phyloP scores from a whole-genome alignment of 2,329 filamentous ascomycete species.

The Cordyceps farinosa region DNA sequence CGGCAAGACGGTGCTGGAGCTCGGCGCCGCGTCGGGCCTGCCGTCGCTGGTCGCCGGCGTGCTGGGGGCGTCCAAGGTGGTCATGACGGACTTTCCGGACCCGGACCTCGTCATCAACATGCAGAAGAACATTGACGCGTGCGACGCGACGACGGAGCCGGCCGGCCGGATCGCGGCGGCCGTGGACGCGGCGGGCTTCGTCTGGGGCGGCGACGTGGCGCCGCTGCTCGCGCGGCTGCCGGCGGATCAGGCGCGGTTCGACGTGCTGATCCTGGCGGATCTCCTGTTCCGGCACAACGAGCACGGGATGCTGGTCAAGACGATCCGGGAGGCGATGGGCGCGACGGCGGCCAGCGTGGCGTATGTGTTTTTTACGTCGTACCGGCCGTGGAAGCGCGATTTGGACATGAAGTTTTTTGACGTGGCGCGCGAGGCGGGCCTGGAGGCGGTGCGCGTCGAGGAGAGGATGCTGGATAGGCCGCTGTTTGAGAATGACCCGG shows the following conservation, averaged over 20 bases:
- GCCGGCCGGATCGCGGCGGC: conserved; percentile 29
- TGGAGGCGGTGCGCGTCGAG: conserved; percentile 73
- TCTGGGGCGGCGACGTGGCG: conserved; percentile 71
- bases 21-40: conserved; percentile 83
- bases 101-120: conserved; percentile 77
- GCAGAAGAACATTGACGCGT: conserved; percentile 66
- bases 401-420: conserved; percentile 88
- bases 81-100: conserved; percentile 89
- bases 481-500: conserved; percentile 85
- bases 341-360: conserved; percentile 55
- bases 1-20: conserved; percentile 72
- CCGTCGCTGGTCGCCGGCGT: conserved; percentile 75
- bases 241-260: conserved; percentile 51
- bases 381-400: conserved; percentile 83
- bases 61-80: conserved; percentile 65
- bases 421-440: conserved; percentile 64
- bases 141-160: conserved; percentile 37
- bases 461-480: conserved; percentile 81
- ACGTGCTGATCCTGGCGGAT: conserved; percentile 82
- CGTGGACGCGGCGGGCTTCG: conserved; percentile 66
- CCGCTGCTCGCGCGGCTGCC: conserved; percentile 56
- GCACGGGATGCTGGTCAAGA: conserved; percentile 72
- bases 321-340: conserved; percentile 64
- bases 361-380: conserved; percentile 90
- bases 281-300: conserved; percentile 89